Conservation (phyloP, 176 grass and related monocot species). For the Oryza longistaminata region DNA sequence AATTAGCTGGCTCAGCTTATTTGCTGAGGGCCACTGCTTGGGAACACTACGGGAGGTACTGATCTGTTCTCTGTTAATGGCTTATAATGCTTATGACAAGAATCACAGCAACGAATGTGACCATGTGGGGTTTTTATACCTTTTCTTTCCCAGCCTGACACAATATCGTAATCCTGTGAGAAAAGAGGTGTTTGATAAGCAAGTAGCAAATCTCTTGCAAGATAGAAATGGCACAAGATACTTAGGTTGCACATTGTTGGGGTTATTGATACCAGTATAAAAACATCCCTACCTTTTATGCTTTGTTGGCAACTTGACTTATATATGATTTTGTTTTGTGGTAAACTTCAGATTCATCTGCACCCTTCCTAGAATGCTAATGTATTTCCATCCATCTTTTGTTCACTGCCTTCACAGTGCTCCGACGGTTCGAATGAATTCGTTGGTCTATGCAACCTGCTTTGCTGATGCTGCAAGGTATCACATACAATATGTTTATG, state of each 20-base stretch:
- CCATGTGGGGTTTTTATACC: neutral
- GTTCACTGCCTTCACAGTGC: slow-evolving; percentile 53
- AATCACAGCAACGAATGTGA: slow-evolving; percentile 8
- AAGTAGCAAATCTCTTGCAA: slow-evolving; percentile 7
- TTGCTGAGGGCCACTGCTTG: slow-evolving; percentile 88
- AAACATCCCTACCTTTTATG: neutral
- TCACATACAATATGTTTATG: slow-evolving; percentile 18
- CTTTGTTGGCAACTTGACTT: slow-evolving; percentile 17
- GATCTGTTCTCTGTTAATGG: slow-evolving; percentile 35
- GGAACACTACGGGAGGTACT: slow-evolving; percentile 95
- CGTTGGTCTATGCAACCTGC: slow-evolving; percentile 84
- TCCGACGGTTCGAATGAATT: slow-evolving; percentile 80
- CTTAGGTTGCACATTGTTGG: slow-evolving; percentile 6
- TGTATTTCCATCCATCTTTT: slow-evolving; percentile 17
- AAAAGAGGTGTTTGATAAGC: slow-evolving; percentile 6
- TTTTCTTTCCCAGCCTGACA: neutral
- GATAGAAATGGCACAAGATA: slow-evolving; percentile 19
- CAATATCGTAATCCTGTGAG: neutral
- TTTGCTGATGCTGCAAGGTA: slow-evolving; percentile 95
- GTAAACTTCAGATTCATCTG: neutral
- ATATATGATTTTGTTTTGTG: slow-evolving; percentile 14
- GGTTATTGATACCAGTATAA: neutral
- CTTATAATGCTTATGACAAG: slow-evolving; percentile 22
- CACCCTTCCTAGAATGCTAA: slow-evolving; percentile 24
- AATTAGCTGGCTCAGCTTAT: slow-evolving; percentile 81